phyloP scores from a whole-genome alignment of 345 rosid genomes.

The Toxicodendron radicans region DNA sequence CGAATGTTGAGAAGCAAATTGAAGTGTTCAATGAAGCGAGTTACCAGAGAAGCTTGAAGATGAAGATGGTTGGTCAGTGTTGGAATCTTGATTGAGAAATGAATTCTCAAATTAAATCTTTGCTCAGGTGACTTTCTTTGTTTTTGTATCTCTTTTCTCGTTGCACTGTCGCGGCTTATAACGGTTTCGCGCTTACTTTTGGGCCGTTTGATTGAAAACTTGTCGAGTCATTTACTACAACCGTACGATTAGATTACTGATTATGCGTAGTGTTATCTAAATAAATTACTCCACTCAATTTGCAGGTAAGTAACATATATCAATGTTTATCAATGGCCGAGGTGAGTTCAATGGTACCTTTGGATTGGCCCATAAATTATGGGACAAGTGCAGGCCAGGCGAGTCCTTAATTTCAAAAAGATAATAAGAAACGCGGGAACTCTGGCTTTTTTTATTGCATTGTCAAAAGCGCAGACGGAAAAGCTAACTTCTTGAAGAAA shows the following conservation, averaged over 20 bases:
- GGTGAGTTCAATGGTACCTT: too few species aligned
- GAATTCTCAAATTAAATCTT: too few species aligned
- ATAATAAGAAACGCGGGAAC: background rate
- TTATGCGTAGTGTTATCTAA: too few species aligned
- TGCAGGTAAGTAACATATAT: too few species aligned
- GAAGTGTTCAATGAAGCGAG: too few species aligned
- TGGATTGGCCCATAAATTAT: background rate
- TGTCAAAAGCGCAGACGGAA: conserved; percentile 15
- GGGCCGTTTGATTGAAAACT: background rate
- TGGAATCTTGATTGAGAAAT: background rate
- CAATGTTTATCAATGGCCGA: too few species aligned
- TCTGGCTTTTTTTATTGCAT: background rate
- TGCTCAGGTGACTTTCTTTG: too few species aligned
- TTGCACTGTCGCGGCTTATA: background rate
- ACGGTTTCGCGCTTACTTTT: background rate
- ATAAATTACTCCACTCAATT: too few species aligned
- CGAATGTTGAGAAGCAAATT: background rate
- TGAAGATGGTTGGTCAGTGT: too few species aligned
- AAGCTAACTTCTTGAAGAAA: conserved; percentile 10
- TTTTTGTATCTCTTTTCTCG: too few species aligned
- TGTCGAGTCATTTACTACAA: background rate
- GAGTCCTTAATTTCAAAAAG: background rate
- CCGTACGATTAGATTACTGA: too few species aligned
- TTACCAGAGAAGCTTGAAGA: background rate
- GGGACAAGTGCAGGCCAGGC: background rate